Conservation (phyloP, 345 rosid species). For the Theobroma cacao region DNA sequence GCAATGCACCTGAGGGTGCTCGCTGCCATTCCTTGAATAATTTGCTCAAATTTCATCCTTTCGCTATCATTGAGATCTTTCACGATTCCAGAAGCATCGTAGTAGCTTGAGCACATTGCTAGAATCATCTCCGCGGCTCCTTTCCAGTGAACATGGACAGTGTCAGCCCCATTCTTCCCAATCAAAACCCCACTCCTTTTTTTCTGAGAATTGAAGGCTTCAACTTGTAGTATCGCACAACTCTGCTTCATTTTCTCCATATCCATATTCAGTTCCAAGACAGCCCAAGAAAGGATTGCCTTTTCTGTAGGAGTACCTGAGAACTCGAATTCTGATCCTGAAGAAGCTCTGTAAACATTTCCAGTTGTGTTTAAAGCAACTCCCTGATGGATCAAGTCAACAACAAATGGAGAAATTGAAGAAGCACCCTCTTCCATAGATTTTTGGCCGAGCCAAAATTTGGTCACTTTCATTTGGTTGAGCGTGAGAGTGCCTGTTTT, state of each 20-base stretch:
- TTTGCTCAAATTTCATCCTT: conserved; percentile 34
- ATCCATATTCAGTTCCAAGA: conserved; percentile 33
- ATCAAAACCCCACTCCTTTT: conserved; percentile 59
- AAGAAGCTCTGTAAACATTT: conserved; percentile 28
- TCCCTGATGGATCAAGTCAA: conserved; percentile 55
- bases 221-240: conserved; percentile 46
- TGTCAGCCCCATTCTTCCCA: conserved; percentile 33
- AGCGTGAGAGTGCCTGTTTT: conserved; percentile 84
- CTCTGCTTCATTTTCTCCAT: conserved; percentile 34
- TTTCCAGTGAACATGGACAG: conserved; percentile 64
- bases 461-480: conserved; percentile 61
- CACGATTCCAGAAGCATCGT: conserved; percentile 42
- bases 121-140: conserved; percentile 82
- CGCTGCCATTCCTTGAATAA: conserved; percentile 66
- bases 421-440: conserved; percentile 4
- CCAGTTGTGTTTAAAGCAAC: conserved; percentile 67
- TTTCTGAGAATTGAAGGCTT: conserved; percentile 69
- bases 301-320: conserved; percentile 76
- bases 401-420: conserved; percentile 28
- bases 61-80: conserved; percentile 30
- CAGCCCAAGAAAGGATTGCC: conserved; percentile 78
- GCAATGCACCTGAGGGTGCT: conserved; percentile 72
- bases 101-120: conserved; percentile 59
- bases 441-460: conserved; percentile 62
- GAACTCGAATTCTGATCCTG: conserved; percentile 40